Percentiles rank a stretch among this genome's conserved stretches.
These are phyloP conservation scores for Jasminum sambac DNA, from an alignment of 257 asterid species.

Conservation along the genomic window DNA sequence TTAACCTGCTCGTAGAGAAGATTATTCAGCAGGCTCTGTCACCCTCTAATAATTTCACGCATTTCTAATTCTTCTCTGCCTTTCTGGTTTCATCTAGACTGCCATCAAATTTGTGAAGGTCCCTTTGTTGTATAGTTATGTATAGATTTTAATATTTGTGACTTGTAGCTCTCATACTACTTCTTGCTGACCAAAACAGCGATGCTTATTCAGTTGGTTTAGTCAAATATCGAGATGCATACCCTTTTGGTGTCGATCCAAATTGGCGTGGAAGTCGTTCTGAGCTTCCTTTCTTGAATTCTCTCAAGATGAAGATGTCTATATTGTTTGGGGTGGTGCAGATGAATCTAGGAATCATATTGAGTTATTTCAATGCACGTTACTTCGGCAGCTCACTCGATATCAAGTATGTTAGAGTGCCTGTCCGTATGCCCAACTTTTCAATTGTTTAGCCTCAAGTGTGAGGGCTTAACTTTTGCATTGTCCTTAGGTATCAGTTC, in stretches of 20 bases:
- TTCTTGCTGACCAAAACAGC: slow-evolving; percentile 44
- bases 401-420: slow-evolving; percentile 54
- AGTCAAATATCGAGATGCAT: slow-evolving; percentile 62
- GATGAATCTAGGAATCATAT: slow-evolving; percentile 85
- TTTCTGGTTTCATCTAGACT: slow-evolving; percentile 10
- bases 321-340: slow-evolving; percentile 85
- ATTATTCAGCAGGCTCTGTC: slow-evolving; percentile 3
- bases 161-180: slow-evolving; percentile 13
- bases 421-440: slow-evolving; percentile 7
- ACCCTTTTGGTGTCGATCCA: slow-evolving; percentile 98
- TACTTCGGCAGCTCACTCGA: slow-evolving; percentile 66
- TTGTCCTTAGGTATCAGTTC: slow-evolving; percentile 77
- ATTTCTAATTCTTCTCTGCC: not conserved
- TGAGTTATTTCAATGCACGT: slow-evolving; percentile 84
- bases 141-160: slow-evolving; percentile 18
- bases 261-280: slow-evolving; percentile 96
- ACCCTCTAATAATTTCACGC: not conserved
- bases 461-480: slow-evolving; percentile 27
- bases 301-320: slow-evolving; percentile 94
- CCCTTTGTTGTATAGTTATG: slow-evolving; percentile 13
- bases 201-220: slow-evolving; percentile 69
- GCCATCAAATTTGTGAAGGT: not conserved
- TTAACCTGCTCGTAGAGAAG: slow-evolving; percentile 6
- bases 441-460: slow-evolving; percentile 15
- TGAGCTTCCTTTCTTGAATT: slow-evolving; percentile 92